Conservation (phyloP, 148 eudicot genomes). For the Arctostaphylos glauca region DNA sequence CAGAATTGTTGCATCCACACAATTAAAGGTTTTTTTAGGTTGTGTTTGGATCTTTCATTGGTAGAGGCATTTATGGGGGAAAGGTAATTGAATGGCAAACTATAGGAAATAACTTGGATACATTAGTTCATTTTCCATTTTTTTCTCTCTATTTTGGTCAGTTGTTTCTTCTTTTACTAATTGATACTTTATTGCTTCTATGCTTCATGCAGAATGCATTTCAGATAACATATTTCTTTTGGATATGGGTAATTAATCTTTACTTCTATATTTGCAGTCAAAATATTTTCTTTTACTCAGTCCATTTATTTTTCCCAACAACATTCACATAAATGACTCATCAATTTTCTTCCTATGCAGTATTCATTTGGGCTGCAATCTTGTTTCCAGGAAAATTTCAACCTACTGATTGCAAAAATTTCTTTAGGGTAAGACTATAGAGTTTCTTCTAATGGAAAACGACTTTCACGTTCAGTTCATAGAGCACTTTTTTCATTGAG, state of each 20-base stretch:
- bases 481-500: too few relatives aligned
- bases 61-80: too few relatives aligned
- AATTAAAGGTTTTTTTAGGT: too few relatives aligned
- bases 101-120: background rate
- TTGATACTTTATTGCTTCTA: background rate
- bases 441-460: background rate
- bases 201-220: conserved; percentile 78
- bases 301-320: too few relatives aligned
- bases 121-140: background rate
- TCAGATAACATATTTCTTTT: conserved; percentile 80
- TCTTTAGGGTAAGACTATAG: conserved; percentile 50
- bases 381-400: conserved; percentile 62
- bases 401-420: conserved; percentile 40
- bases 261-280: background rate
- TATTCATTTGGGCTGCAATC: conserved; percentile 57
- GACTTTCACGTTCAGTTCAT: too few relatives aligned
- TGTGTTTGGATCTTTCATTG: too few relatives aligned
- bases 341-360: conserved; percentile 39
- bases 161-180: conserved; percentile 4
- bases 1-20: too few relatives aligned
- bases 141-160: background rate
- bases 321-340: too few relatives aligned
- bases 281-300: background rate
- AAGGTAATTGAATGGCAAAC: background rate
- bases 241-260: conserved; percentile 71